Evolutionary conservation across 2,329 filamentous ascomycete species (phyloP).

Genomic region (Penicillium sp.): DNA sequence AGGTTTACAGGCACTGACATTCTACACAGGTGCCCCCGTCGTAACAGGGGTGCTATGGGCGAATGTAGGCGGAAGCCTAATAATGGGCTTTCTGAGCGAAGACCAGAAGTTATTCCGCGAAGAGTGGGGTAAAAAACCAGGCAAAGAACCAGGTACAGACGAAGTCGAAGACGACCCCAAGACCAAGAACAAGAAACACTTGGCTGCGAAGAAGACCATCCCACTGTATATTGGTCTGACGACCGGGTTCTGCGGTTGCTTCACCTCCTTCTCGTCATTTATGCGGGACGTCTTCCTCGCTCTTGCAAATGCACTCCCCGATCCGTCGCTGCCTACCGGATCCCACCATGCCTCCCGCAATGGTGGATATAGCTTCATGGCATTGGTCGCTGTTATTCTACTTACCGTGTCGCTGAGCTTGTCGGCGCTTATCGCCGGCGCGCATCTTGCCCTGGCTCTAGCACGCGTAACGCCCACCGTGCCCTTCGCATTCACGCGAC

Average conservation of each 20-base stretch:
- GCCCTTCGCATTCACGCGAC: constrained; percentile 56
- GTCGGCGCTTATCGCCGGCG: constrained; percentile 66
- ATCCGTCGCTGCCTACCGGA: constrained; percentile 46
- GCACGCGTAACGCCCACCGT: constrained; percentile 60
- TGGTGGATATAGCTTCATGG: constrained; percentile 79
- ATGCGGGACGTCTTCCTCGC: constrained; percentile 77
- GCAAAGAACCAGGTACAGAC: constrained; percentile 27
- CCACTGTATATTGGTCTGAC: constrained; percentile 84
- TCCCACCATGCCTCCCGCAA: constrained; percentile 51
- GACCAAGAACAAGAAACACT: constrained; percentile 51
- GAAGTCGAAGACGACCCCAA: constrained; percentile 6
- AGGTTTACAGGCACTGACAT: constrained; percentile 74
- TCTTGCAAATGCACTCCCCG: constrained; percentile 68
- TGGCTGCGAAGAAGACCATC: constrained; percentile 74
- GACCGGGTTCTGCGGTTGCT: constrained; percentile 84
- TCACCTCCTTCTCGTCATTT: constrained; percentile 87
- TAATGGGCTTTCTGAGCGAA: constrained; percentile 84
- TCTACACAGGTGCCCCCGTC: constrained; percentile 73
- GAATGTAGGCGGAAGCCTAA: constrained; percentile 74
- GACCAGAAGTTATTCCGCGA: constrained; percentile 71
- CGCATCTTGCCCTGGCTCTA: constrained; percentile 67
- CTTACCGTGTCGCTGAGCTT: constrained; percentile 69
- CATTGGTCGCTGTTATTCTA: constrained; percentile 71
- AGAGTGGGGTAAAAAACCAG: constrained; percentile 55
- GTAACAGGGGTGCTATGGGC: constrained; percentile 78